phyloP scores from a whole-genome alignment of 495 filamentous ascomycete genomes.

The Aspergillus wentii region DNA sequence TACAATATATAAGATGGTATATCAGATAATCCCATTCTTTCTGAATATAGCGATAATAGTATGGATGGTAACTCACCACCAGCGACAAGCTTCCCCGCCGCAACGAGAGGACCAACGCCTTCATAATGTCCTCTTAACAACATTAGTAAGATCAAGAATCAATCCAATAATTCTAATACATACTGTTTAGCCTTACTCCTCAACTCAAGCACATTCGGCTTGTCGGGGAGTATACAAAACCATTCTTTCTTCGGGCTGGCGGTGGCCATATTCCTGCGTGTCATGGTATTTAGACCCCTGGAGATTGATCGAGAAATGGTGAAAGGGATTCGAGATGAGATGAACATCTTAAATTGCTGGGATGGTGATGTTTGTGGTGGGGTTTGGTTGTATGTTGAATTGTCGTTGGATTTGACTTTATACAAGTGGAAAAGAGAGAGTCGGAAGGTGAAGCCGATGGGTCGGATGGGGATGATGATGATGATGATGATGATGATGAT shows the following conservation, averaged over 20 bases:
- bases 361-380: too few relatives aligned
- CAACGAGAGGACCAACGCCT: conserved; percentile 15
- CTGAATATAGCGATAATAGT: background rate
- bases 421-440: too few relatives aligned
- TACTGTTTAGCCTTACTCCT: conserved; percentile 12
- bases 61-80: conserved; percentile 13
- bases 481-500: too few relatives aligned
- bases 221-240: conserved; percentile 19
- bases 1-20: conserved; percentile 14
- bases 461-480: too few relatives aligned
- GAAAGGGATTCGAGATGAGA: too few relatives aligned
- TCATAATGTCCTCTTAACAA: conserved; percentile 12
- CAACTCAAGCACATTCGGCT: conserved; percentile 7
- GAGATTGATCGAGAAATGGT: too few relatives aligned
- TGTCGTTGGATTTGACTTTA: too few relatives aligned
- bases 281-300: too few relatives aligned
- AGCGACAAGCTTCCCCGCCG: conserved; percentile 14
- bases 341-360: too few relatives aligned
- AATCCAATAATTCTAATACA: background rate
- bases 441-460: too few relatives aligned
- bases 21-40: background rate
- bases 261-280: background rate
- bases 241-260: conserved; percentile 11
- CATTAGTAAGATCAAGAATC: background rate
- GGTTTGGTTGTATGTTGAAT: too few relatives aligned